Percentiles rank a stretch among this genome's conserved stretches.
Evolutionary conservation across 1,139 yeast genomes (phyloP).

Genomic region (Taphrina populina): DNA sequence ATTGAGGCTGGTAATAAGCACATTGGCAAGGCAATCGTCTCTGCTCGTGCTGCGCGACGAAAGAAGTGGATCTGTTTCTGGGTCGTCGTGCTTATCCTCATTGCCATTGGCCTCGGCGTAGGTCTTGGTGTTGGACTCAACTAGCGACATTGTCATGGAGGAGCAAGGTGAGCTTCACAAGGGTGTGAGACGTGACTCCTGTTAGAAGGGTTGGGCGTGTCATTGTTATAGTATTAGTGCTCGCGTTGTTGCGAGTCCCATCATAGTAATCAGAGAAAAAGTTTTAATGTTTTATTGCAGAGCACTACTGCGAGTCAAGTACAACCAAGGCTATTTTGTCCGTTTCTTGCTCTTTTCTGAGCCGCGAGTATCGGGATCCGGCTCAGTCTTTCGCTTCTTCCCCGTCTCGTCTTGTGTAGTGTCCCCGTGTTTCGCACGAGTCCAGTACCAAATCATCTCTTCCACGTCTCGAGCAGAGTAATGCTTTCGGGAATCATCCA

Average conservation of each 20-base stretch:
- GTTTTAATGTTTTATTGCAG: too few species aligned
- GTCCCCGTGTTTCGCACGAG: not conserved
- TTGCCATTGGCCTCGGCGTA: slow-evolving; percentile 33
- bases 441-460: slow-evolving; percentile 17
- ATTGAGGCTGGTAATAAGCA: slow-evolving; percentile 94
- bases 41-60: slow-evolving; percentile 86
- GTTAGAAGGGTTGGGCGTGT: too few species aligned
- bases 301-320: too few species aligned
- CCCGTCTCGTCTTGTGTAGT: not conserved
- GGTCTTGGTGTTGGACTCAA: slow-evolving; percentile 28
- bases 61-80: slow-evolving; percentile 86
- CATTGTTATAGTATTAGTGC: too few species aligned
- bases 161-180: too few species aligned
- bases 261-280: too few species aligned
- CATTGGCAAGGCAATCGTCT: slow-evolving; percentile 81
- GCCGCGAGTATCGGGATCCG: too few species aligned
- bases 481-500: too few species aligned
- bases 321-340: not conserved
- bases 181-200: too few species aligned
- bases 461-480: slow-evolving; percentile 9
- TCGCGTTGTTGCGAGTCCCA: too few species aligned
- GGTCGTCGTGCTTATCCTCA: slow-evolving; percentile 48
- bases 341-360: not conserved
- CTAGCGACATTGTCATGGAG: too few species aligned
- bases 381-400: not conserved